phyloP scores from a whole-genome alignment of 73 alveolate species.

The Effrenium voratum region DNA sequence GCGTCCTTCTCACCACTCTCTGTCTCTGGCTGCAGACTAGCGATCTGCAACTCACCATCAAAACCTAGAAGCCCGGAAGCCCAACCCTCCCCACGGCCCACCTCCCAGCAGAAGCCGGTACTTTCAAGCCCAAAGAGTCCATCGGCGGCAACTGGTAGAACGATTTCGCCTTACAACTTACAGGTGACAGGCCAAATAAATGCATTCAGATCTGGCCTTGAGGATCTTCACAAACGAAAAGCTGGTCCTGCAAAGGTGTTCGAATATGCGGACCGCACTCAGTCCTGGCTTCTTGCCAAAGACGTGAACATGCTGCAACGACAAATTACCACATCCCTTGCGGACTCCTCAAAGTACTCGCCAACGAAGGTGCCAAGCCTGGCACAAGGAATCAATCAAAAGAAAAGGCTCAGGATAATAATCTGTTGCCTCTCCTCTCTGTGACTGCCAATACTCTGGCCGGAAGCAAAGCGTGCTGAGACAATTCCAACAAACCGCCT shows the following conservation, averaged over 20 bases:
- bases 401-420: background rate
- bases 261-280: no score
- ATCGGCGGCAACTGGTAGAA: constrained; percentile 15
- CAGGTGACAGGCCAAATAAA: no score
- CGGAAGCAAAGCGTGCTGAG: background rate
- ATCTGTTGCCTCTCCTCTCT: background rate
- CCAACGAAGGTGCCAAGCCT: constrained; percentile 65
- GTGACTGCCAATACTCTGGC: background rate
- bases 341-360: constrained; percentile 51
- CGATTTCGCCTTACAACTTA: no score
- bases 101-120: background rate
- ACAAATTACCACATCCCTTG: background rate
- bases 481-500: background rate
- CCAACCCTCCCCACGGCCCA: no score
- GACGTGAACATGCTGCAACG: background rate
- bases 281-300: background rate
- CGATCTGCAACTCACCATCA: no score
- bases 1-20: no score
- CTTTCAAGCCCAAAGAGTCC: constrained; percentile 18
- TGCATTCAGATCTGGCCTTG: no score
- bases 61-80: no score
- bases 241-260: constrained; percentile 9
- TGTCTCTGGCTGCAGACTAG: no score
- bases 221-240: constrained; percentile 4
- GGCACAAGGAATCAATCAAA: background rate